Evolutionary conservation across 129 eudicot genomes (phyloP).

Genomic region (Flaveria robusta): DNA sequence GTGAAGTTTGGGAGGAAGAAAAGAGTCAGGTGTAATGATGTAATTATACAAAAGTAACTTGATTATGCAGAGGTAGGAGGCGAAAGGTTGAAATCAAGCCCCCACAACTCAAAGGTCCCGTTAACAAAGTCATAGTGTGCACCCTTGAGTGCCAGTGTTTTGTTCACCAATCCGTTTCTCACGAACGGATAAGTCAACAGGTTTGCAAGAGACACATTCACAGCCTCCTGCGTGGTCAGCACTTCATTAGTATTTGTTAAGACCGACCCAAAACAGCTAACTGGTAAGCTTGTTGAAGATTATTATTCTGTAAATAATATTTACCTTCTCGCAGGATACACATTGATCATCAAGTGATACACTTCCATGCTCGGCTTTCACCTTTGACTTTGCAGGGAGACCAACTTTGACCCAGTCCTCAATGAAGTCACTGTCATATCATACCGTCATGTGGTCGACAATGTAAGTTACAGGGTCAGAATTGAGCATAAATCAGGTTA

Average conservation of each 20-base stretch:
- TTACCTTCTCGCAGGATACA: constrained; percentile 68
- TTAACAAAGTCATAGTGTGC: constrained; percentile 92
- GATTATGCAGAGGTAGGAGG: constrained; percentile 76
- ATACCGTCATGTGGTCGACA: background rate
- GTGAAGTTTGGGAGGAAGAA: constrained; percentile 19
- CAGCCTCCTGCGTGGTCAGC: constrained; percentile 70
- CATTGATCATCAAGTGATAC: constrained; percentile 61
- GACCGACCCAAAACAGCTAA: background rate
- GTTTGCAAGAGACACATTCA: constrained; percentile 83
- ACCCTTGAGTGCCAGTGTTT: constrained; percentile 85
- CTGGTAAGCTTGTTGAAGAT: background rate
- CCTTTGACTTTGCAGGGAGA: constrained; percentile 81
- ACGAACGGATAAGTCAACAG: constrained; percentile 84
- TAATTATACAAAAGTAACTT: constrained; percentile 27
- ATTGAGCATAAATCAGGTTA: constrained; percentile 1
- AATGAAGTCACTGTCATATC: constrained; percentile 69
- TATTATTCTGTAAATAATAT: background rate
- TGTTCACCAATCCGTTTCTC: constrained; percentile 78
- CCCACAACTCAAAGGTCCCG: constrained; percentile 92
- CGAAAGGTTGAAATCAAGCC: constrained; percentile 76
- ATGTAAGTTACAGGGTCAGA: constrained; percentile 16
- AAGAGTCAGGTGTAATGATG: constrained; percentile 10
- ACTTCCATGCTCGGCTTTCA: constrained; percentile 43
- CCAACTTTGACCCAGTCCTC: constrained; percentile 88
- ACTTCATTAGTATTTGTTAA: constrained; percentile 2